A percentile compares a stretch with the other conserved stretches of the same genome.
phyloP scores from a whole-genome alignment of 148 eudicot species.

The Arctostaphylos glauca region DNA sequence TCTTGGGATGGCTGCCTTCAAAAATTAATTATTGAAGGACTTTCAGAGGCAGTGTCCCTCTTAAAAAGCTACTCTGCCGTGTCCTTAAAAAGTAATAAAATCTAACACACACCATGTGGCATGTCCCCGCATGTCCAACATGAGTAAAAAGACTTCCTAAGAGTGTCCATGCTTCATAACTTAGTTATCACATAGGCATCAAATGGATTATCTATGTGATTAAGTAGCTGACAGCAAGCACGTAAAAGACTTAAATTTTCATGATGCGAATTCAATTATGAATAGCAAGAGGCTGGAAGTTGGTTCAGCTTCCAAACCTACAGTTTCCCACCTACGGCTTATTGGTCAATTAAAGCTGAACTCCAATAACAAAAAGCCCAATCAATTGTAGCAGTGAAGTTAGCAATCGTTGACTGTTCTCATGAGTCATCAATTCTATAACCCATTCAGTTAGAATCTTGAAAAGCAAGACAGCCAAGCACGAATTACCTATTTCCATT shows the following conservation, averaged over 20 bases:
- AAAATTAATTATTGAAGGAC: neutral
- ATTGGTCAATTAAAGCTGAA: neutral
- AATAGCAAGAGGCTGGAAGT: constrained; percentile 1
- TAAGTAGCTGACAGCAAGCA: no score
- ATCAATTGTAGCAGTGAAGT: neutral
- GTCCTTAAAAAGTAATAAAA: no score
- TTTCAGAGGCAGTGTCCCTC: neutral
- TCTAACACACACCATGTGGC: no score
- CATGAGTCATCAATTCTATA: neutral
- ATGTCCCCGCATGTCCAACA: no score
- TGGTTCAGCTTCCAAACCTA: neutral
- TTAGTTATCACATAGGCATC: neutral
- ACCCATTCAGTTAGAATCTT: neutral
- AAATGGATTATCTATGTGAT: neutral
- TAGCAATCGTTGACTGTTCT: neutral
- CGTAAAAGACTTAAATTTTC: no score
- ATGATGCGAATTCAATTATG: no score
- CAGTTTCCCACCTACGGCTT: neutral
- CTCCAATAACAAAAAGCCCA: neutral
- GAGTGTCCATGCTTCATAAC: no score
- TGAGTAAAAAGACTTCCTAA: no score
- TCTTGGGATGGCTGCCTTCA: neutral
- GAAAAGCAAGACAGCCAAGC: neutral
- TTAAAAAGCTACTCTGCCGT: no score
- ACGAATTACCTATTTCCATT: neutral